These are phyloP conservation scores for Pichia paraexigua DNA, from an alignment of 805 yeast genomes.

Conservation along the genomic window DNA sequence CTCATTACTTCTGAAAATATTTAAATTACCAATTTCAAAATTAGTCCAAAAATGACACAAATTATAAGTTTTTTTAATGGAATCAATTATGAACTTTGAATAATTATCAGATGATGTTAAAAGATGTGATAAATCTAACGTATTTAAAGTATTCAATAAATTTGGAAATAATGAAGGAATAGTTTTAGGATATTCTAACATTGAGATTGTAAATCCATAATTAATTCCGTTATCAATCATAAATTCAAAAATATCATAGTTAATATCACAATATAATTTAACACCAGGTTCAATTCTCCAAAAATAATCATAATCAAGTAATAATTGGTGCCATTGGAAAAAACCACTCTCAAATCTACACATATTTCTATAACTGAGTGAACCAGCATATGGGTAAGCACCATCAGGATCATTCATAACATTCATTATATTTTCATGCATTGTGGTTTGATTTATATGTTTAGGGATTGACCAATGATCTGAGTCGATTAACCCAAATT, in stretches of 20 bases:
- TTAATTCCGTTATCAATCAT: conserved; percentile 62
- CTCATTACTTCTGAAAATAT: conserved; percentile 62
- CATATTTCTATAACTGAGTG: conserved; percentile 72
- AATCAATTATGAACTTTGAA: conserved; percentile 56
- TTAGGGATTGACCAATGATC: conserved; percentile 68
- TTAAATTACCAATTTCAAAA: conserved; percentile 70
- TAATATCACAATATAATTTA: conserved; percentile 67
- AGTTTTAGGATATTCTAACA: conserved; percentile 63
- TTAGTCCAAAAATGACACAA: conserved; percentile 87
- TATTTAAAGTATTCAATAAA: conserved; percentile 28
- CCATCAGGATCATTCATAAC: conserved; percentile 24
- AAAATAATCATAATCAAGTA: conserved; percentile 70
- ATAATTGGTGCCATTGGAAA: conserved; percentile 62
- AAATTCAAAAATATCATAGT: conserved; percentile 63
- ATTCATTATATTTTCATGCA: conserved; percentile 16
- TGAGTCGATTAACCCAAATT: conserved; percentile 52
- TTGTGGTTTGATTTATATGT: conserved; percentile 12
- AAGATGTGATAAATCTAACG: conserved; percentile 31
- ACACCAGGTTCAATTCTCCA: conserved; percentile 92
- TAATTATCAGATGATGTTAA: conserved; percentile 34
- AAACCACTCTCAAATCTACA: conserved; percentile 84
- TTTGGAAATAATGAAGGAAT: conserved; percentile 45
- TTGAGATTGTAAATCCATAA: conserved; percentile 69
- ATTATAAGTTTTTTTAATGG: conserved; percentile 53
- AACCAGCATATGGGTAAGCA: conserved; percentile 52